phyloP scores from a whole-genome alignment of 73 alveolate species.

The Effrenium voratum region DNA sequence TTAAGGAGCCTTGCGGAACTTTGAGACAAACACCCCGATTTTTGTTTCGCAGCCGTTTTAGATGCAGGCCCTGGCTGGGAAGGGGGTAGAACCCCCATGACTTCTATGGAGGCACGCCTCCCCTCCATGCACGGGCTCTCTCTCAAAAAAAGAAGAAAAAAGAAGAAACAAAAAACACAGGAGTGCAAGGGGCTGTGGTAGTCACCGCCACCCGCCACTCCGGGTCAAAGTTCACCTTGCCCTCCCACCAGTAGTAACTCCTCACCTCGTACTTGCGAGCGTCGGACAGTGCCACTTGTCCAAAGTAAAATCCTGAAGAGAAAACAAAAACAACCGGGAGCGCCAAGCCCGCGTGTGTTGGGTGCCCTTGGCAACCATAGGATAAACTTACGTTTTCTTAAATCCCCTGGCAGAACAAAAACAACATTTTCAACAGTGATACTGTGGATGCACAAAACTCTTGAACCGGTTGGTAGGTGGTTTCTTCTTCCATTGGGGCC shows the following conservation, averaged over 20 bases:
- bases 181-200: neutral
- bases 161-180: neutral
- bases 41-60: too few relatives aligned
- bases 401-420: neutral
- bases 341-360: neutral
- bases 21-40: too few relatives aligned
- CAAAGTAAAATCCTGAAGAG: neutral
- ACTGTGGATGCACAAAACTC: too few relatives aligned
- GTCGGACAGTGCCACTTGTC: neutral
- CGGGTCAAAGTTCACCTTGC: conserved; percentile 81
- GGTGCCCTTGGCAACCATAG: neutral
- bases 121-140: too few relatives aligned
- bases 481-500: too few relatives aligned
- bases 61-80: too few relatives aligned
- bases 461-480: too few relatives aligned
- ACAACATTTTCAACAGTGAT: too few relatives aligned
- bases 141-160: too few relatives aligned
- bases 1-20: too few relatives aligned
- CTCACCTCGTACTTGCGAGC: conserved; percentile 22
- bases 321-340: neutral
- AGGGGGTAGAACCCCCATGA: too few relatives aligned
- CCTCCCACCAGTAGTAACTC: conserved; percentile 92
- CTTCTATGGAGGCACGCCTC: too few relatives aligned
- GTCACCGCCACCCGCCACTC: conserved; percentile 76
- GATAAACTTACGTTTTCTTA: neutral